Evolutionary conservation across 495 filamentous ascomycete genomes (phyloP), one percentile per base, ranked within the genome.

Genomic region (Lasiosphaeriaceae sp.): DNA sequence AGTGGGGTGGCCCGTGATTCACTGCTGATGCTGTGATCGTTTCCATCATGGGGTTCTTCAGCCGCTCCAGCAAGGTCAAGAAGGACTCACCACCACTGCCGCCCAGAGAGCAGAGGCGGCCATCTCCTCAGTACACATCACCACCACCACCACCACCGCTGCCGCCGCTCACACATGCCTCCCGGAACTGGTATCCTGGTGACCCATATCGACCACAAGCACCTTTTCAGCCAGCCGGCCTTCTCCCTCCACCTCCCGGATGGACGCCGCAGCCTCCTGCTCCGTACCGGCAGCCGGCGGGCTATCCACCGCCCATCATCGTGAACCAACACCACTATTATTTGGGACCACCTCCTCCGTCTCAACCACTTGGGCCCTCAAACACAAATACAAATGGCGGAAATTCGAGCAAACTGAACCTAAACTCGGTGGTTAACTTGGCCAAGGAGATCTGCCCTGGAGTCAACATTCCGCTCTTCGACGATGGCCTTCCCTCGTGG

Each of bases 241-340:
- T 67, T 46, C 63, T 73, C 16, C 66, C 67, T 46, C 52, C 74
- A 31, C 69, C 75, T 23, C 55, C 66, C 16, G 54, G 63, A 43
- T 76, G 72, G 72, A 68, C 43, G 24, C 26, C 63, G 3, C 22
- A 37, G 29, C 14, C 65, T n/a, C 57, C 63, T 16, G 50, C 61
- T 52, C 59, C 59, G 19, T 67, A 60, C 50, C 71, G 73, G 47
- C 59, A 59, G 20, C 67, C 64, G 41, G 51, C 47, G 17, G 34
- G 54, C 35, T 70, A 69, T 57, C 59, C 65, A 12, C 59, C 54
- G 1, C 72, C 75, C 41, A 75, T 79, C 44, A 66, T 79, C 24
- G 73, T 79, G 54, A 77, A 78, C 58, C 76, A 79, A 34, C 63
- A 79, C 41, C 69, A 79, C 55, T 79, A 79, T 47, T 79, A 79